These are phyloP conservation scores for Cryptococcus sp. DNA, from an alignment of 1,284 basidiomycete genomes.

Conservation along the genomic window DNA sequence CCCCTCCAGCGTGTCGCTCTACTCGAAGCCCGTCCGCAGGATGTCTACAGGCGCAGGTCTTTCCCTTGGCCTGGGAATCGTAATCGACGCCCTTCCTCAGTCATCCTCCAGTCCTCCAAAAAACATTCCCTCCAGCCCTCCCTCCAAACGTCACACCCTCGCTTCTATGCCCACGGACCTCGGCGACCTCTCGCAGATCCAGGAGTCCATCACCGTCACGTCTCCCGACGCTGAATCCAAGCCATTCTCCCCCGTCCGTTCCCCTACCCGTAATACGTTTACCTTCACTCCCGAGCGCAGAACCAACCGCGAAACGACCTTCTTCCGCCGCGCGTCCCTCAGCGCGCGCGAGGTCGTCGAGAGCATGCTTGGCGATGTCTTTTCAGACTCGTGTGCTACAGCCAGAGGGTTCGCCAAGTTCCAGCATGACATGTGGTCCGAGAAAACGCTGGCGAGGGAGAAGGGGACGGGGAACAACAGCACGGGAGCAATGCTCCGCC, in stretches of 20 bases:
- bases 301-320: slow-evolving; percentile 54
- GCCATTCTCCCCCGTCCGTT: slow-evolving; percentile 16
- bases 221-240: background rate
- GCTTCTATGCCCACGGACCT: slow-evolving; percentile 13
- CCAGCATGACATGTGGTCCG: no score
- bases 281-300: slow-evolving; percentile 18
- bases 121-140: background rate
- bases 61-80: slow-evolving; percentile 2
- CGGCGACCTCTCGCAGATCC: slow-evolving; percentile 1
- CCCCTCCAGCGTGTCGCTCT: slow-evolving; percentile 41
- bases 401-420: slow-evolving; percentile 28
- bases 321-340: slow-evolving; percentile 66
- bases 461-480: background rate
- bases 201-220: background rate
- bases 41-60: slow-evolving; percentile 14
- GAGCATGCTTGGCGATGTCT: slow-evolving; percentile 47
- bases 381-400: slow-evolving; percentile 48
- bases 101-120: background rate
- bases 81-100: background rate
- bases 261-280: slow-evolving; percentile 21
- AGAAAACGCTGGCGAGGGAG: no score
- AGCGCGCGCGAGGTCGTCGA: slow-evolving; percentile 59
- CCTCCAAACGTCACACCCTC: slow-evolving; percentile 34
- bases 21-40: slow-evolving; percentile 24
- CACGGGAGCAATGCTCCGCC: slow-evolving; percentile 24